Percentiles rank a stretch among this genome's conserved stretches.
Conservation (phyloP, 345 rosid genomes). For the Euphorbia tirucalli region DNA sequence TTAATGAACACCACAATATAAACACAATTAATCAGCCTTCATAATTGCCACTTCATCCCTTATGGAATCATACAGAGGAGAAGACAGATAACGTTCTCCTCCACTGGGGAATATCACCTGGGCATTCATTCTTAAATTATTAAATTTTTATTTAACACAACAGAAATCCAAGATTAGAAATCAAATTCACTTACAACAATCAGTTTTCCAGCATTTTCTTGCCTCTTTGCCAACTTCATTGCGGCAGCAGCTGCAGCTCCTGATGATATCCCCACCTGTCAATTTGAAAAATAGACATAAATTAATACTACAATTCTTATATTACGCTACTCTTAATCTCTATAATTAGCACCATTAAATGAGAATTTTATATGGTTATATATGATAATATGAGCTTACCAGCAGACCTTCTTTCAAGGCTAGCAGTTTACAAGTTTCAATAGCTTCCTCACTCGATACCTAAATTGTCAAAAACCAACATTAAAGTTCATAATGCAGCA, state of each 20-base stretch:
- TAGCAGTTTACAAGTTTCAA: conserved; percentile 72
- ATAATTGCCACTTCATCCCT: conserved; percentile 7
- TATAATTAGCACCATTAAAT: too few species aligned
- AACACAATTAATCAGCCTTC: too few species aligned
- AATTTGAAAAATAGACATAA: background rate
- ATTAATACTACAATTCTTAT: background rate
- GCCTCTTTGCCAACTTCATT: conserved; percentile 72
- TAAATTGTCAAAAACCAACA: conserved; percentile 14
- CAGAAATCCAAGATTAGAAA: background rate
- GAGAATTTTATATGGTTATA: background rate
- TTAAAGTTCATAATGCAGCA: too few species aligned
- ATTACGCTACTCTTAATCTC: background rate
- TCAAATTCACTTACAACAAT: conserved; percentile 51
- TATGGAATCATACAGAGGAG: conserved; percentile 14
- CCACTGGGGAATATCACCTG: conserved; percentile 17
- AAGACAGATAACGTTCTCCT: conserved; percentile 20
- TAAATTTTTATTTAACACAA: too few species aligned
- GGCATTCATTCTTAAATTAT: too few species aligned
- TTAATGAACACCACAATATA: too few species aligned
- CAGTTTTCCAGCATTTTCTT: conserved; percentile 83
- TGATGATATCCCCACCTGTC: conserved; percentile 87
- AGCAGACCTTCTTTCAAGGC: conserved; percentile 85
- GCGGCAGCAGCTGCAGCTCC: conserved; percentile 88
- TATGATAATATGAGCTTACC: too few species aligned
- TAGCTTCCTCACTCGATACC: conserved; percentile 82